These are phyloP conservation scores for Fusarium cyanostomum DNA, from an alignment of 2,329 filamentous ascomycete genomes.

Conservation along the genomic window DNA sequence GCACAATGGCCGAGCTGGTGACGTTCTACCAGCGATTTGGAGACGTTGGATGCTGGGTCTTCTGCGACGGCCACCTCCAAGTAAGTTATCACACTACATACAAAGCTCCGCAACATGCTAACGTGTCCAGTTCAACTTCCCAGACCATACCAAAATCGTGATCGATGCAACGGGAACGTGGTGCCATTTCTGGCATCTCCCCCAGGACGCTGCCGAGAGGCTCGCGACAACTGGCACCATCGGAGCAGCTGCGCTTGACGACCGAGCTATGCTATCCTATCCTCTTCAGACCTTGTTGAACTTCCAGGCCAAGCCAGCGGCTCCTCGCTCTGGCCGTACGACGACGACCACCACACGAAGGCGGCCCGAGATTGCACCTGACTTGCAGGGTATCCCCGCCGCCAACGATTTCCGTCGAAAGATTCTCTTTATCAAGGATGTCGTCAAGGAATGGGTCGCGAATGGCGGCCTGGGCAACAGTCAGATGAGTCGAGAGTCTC, in stretches of 20 bases:
- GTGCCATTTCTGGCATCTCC: slow-evolving; percentile 81
- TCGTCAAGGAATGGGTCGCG: slow-evolving; percentile 75
- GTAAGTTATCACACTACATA: slow-evolving; percentile 50
- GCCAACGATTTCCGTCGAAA: slow-evolving; percentile 80
- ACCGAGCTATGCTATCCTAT: slow-evolving; percentile 76
- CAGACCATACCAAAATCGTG: slow-evolving; percentile 87
- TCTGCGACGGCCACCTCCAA: slow-evolving; percentile 81
- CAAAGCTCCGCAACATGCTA: slow-evolving; percentile 20
- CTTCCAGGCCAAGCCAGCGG: slow-evolving; percentile 62
- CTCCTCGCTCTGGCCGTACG: slow-evolving; percentile 53
- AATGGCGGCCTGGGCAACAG: slow-evolving; percentile 77
- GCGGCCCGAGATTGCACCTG: slow-evolving; percentile 68
- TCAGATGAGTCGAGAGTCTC: slow-evolving; percentile 62
- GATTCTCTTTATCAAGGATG: slow-evolving; percentile 74
- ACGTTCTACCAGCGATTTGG: slow-evolving; percentile 85
- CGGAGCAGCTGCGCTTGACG: slow-evolving; percentile 74
- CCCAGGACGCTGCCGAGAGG: slow-evolving; percentile 73
- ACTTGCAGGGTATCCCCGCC: slow-evolving; percentile 70
- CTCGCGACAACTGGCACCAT: slow-evolving; percentile 73
- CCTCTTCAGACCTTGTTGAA: slow-evolving; percentile 79
- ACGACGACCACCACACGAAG: slow-evolving; percentile 60
- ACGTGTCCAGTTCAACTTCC: slow-evolving; percentile 78
- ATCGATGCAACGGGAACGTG: slow-evolving; percentile 77
- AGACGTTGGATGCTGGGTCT: slow-evolving; percentile 83
- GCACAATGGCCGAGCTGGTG: slow-evolving; percentile 65